Conservation (phyloP, 2,329 filamentous ascomycete species). For the Pyricularia pennisetigena region DNA sequence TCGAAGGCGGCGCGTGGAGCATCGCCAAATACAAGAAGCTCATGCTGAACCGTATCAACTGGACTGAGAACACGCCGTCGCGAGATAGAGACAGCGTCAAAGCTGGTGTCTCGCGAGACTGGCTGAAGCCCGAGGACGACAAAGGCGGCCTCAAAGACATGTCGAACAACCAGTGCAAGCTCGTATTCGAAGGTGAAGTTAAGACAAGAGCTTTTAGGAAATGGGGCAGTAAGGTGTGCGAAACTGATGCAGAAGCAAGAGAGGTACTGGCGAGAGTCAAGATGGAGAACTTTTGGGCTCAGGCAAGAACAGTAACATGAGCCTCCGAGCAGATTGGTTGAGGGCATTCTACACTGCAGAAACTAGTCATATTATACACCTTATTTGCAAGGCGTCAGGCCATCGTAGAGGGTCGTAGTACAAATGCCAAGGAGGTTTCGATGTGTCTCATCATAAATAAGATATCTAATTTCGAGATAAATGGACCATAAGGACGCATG, state of each 20-base stretch:
- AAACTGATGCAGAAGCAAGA: conserved; percentile 81
- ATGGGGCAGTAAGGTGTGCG: conserved; percentile 85
- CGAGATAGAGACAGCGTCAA: conserved; percentile 46
- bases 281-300: conserved; percentile 91
- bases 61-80: conserved; percentile 79
- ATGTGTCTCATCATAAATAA: too few species aligned
- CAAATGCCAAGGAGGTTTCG: too few species aligned
- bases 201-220: conserved; percentile 74
- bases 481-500: too few species aligned
- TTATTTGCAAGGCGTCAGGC: neutral
- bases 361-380: neutral
- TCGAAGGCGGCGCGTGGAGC: conserved; percentile 80
- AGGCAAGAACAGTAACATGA: conserved; percentile 54
- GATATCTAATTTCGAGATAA: neutral
- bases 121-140: conserved; percentile 73
- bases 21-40: conserved; percentile 83
- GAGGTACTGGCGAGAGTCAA: conserved; percentile 71
- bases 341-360: neutral
- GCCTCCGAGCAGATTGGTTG: too few species aligned
- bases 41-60: conserved; percentile 88
- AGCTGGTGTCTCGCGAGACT: conserved; percentile 54
- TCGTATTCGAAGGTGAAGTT: conserved; percentile 88
- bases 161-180: conserved; percentile 66
- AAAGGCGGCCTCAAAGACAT: conserved; percentile 72
- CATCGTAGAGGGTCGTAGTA: too few species aligned